Evolutionary conservation across 2,329 filamentous ascomycete species (phyloP), one percentile per base, ranked within the genome.

Genomic region (Tolypocladium amazonense): DNA sequence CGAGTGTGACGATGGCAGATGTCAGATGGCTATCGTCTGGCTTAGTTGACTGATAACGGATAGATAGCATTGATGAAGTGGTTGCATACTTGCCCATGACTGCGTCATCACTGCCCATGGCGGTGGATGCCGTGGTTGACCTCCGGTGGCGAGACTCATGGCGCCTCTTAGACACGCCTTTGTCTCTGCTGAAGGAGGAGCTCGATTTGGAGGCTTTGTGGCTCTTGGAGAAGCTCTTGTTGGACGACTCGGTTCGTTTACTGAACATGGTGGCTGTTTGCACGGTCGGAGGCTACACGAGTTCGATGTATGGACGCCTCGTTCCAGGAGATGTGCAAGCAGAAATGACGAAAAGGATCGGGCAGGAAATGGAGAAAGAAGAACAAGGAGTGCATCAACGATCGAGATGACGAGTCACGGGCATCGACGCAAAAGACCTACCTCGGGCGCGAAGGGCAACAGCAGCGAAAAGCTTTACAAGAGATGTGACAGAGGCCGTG

Each of bases 1-100:
- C 84, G 62, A 95, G 82, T 12, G 90, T 95, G 65, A 95, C 83
- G 70, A 94, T 90, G 53, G 88, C 78, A 3, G 87, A 88, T 33
- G 81, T 82, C 60, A 85, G 70, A 60, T 75, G 81, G 62, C 84
- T 87, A 56, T 62, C 4, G 45, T 18, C 56, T 27, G 14, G 41
- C 20, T 54, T 14, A 37, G 5, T 23, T 12, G 3, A 23, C 20
- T 8, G 20, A 15, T 54, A 15, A 35, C 8, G 4, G 35, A 57
- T 56, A 45, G 37, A n/a, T 27, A n/a, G 1, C 30, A 14, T 52
- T 50, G 6, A n/a, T 43, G 37, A 62, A 15, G 50, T 25, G 12
- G 37, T 45, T 2, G 70, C 75, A 68, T 73, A 82, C 81, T 75
- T 79, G 64, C 72, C 69, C 64, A 76, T 76, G 57, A 73, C 68